A percentile compares a stretch with the other conserved stretches of the same genome.
phyloP scores from a whole-genome alignment of 2,329 filamentous ascomycete genomes.

The Fusarium sp. region DNA sequence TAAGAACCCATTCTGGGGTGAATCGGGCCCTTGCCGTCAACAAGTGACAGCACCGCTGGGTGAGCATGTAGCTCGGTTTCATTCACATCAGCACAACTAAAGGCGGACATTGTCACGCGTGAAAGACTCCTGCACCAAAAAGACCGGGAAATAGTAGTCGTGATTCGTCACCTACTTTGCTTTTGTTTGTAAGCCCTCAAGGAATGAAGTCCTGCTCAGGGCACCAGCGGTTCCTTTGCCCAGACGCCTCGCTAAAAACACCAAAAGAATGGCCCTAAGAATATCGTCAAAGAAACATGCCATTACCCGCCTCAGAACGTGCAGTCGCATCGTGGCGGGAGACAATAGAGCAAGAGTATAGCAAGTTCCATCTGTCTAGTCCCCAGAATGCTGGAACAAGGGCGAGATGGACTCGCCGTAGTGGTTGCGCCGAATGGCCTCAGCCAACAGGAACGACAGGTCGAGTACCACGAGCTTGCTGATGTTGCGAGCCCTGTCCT shows the following conservation, averaged over 20 bases:
- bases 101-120: conserved; percentile 13
- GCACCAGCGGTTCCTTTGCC: conserved; percentile 38
- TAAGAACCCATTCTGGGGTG: conserved; percentile 74
- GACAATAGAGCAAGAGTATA: conserved; percentile 14
- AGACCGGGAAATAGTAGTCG: conserved; percentile 31
- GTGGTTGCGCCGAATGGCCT: conserved; percentile 95
- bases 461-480: conserved; percentile 91
- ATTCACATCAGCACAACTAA: conserved; percentile 15
- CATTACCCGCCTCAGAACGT: conserved; percentile 3
- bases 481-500: conserved; percentile 71
- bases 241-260: conserved; percentile 50
- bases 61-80: conserved; percentile 11
- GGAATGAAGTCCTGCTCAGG: conserved; percentile 23
- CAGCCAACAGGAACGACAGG: conserved; percentile 83
- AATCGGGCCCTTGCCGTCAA: conserved; percentile 75
- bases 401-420: conserved; percentile 85
- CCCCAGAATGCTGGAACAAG: conserved; percentile 71
- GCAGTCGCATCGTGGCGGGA: conserved; percentile 17
- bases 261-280: conserved; percentile 29
- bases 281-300: conserved; percentile 26
- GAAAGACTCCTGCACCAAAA: conserved; percentile 17
- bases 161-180: conserved; percentile 44
- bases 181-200: conserved; percentile 25
- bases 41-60: conserved; percentile 77
- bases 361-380: conserved; percentile 51